phyloP scores from a whole-genome alignment of 768 basidiomycete species.

The Daedaleopsis nitida region DNA sequence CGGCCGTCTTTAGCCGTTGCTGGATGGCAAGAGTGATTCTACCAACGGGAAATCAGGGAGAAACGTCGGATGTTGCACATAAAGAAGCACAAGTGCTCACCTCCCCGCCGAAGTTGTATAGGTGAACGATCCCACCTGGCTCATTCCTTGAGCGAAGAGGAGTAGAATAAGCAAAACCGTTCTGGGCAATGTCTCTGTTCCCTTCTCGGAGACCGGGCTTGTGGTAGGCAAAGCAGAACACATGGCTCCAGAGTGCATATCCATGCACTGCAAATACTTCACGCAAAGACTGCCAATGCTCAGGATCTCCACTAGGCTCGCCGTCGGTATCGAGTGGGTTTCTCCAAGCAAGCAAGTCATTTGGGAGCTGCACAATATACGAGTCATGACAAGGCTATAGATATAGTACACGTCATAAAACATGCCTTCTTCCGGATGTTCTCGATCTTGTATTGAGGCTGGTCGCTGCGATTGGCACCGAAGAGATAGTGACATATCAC shows the following conservation, averaged over 20 bases:
- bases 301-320: background rate
- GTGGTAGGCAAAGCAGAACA: background rate
- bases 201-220: background rate
- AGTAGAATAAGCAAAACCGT: background rate
- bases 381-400: no score
- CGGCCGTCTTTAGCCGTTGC: slow-evolving; percentile 4
- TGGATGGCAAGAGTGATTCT: slow-evolving; percentile 2
- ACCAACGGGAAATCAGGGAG: background rate
- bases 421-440: no score
- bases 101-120: no score
- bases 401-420: no score
- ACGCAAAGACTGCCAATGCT: background rate
- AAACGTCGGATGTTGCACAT: background rate
- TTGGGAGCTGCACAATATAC: background rate
- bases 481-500: no score
- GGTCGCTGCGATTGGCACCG: no score
- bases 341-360: background rate
- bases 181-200: background rate
- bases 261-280: background rate
- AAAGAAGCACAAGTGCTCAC: background rate
- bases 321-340: background rate
- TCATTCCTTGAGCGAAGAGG: background rate
- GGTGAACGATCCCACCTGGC: no score
- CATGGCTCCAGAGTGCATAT: background rate
- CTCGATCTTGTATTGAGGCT: no score